Base-by-base conservation (phyloP, 441 rosid species). In the Erysimum pusillum region DNA sequence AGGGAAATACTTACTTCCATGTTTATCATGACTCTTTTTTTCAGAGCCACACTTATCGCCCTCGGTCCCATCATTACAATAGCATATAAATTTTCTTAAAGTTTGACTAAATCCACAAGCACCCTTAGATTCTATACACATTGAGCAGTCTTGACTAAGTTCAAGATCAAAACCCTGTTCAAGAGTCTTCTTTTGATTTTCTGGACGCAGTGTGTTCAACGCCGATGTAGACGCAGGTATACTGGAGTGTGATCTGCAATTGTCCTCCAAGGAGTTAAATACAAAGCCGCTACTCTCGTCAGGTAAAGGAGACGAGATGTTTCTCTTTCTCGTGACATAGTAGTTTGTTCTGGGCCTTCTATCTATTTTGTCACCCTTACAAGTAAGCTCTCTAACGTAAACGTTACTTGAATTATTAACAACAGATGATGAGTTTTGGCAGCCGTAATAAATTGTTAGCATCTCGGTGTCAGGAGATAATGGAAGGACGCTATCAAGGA, bases 21-120 rank as follows among this genome's bases (percentile, higher is more conserved):
- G 31, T 28, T 17, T 54, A 69, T 63, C 64, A 41, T 41, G 53
- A 28, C 12, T 22, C 2, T 1, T 31, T 4, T 45, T 20, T 48
- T 7, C 13, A 54, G 77, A 35, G 42, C 11, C 8, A 68, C 88
- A 86, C 5, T 1, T 34, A 0, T 0, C 8, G 0, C 62, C 4
- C 20, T 57, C 17, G 36, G 78, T 63, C 13, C 64, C 63, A 34
- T 83, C 76, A 0, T 17, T 11, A 71, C 88, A 85, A 35, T 78
- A 83, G 54, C 96, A 90, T 32, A 41, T 4, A 45, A 86, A 87
- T 17, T 2, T 13, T 36, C 36, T 3, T 2, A 81, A 59, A 7
- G 6, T 39, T 18, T 18, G 12, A 45, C 77, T 60, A n/a, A 35
- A 71, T 35, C 94, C 97, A 59, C 91, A 87, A 31, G 6, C 51